These are phyloP conservation scores for Mycosphaerella arachidis DNA, from an alignment of 2,329 filamentous ascomycete species.

Conservation along the genomic window DNA sequence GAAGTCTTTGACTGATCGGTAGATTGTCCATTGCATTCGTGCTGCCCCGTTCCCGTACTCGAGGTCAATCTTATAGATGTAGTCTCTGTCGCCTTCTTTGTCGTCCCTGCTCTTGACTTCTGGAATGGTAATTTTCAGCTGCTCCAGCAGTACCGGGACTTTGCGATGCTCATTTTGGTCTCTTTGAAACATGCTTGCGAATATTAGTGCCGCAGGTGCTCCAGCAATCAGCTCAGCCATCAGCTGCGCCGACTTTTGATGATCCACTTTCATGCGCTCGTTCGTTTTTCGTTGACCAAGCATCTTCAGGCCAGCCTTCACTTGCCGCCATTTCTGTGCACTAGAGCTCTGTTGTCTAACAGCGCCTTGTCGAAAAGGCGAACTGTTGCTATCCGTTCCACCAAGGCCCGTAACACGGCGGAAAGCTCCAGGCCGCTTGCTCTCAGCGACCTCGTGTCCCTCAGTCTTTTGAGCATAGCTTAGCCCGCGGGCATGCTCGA, in stretches of 20 bases:
- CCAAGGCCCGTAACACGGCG: slow-evolving; percentile 46
- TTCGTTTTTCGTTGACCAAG: slow-evolving; percentile 75
- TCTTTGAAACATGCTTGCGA: slow-evolving; percentile 96
- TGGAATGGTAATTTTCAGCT: slow-evolving; percentile 81
- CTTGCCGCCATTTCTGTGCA: slow-evolving; percentile 83
- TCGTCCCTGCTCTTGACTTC: slow-evolving; percentile 66
- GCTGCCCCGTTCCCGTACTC: slow-evolving; percentile 96
- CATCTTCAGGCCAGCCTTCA: slow-evolving; percentile 84
- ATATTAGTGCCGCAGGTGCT: slow-evolving; percentile 84
- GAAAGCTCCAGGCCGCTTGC: slow-evolving; percentile 41
- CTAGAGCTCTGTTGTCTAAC: slow-evolving; percentile 46
- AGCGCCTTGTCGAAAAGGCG: slow-evolving; percentile 41
- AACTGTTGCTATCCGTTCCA: slow-evolving; percentile 27
- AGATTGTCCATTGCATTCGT: slow-evolving; percentile 93
- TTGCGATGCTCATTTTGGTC: slow-evolving; percentile 94
- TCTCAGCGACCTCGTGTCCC: slow-evolving; percentile 32
- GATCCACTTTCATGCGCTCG: slow-evolving; percentile 79
- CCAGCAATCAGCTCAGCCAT: slow-evolving; percentile 93
- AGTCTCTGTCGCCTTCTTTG: slow-evolving; percentile 61
- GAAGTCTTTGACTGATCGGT: slow-evolving; percentile 82
- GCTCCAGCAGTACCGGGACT: slow-evolving; percentile 90
- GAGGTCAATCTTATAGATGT: slow-evolving; percentile 83
- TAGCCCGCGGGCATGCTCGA: slow-evolving; percentile 46
- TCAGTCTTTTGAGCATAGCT: slow-evolving; percentile 38
- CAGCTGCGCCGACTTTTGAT: slow-evolving; percentile 90